phyloP scores from a whole-genome alignment of 768 basidiomycete genomes.

The Psilocybe sp. region DNA sequence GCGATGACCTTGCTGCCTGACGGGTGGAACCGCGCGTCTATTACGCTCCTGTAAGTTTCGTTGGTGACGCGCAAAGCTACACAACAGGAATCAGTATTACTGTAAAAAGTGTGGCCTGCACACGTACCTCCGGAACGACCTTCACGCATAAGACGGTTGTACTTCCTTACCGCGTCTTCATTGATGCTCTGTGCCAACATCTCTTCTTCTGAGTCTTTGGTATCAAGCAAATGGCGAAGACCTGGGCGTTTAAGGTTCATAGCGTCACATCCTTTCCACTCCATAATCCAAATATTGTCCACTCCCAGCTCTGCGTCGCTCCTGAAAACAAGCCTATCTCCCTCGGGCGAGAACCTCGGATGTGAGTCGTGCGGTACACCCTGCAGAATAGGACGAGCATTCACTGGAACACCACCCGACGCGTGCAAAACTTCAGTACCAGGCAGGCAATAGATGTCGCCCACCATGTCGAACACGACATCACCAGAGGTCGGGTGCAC shows the following conservation, averaged over 20 bases:
- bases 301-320: conserved; percentile 73
- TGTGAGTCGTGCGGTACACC: conserved; percentile 72
- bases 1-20: conserved; percentile 60
- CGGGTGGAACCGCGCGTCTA: conserved; percentile 70
- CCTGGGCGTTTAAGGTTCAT: conserved; percentile 46
- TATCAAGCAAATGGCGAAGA: conserved; percentile 30
- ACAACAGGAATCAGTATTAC: not conserved
- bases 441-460: conserved; percentile 72
- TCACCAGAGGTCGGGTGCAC: conserved; percentile 70
- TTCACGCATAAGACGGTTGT: conserved; percentile 51
- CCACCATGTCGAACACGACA: conserved; percentile 72
- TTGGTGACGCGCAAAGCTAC: conserved; percentile 57
- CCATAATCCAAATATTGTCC: conserved; percentile 72
- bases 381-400: conserved; percentile 56
- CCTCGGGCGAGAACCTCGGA: conserved; percentile 69
- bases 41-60: conserved; percentile 71
- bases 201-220: conserved; percentile 41
- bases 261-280: conserved; percentile 60
- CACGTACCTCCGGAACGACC: conserved; percentile 48
- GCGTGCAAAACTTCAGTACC: conserved; percentile 27
- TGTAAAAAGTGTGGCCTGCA: not conserved
- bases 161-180: conserved; percentile 48
- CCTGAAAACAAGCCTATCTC: conserved; percentile 59
- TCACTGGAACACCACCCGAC: conserved; percentile 16
- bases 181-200: conserved; percentile 45